Base-by-base conservation (phyloP, 345 rosid species). In the Dipteronia sinensis region DNA sequence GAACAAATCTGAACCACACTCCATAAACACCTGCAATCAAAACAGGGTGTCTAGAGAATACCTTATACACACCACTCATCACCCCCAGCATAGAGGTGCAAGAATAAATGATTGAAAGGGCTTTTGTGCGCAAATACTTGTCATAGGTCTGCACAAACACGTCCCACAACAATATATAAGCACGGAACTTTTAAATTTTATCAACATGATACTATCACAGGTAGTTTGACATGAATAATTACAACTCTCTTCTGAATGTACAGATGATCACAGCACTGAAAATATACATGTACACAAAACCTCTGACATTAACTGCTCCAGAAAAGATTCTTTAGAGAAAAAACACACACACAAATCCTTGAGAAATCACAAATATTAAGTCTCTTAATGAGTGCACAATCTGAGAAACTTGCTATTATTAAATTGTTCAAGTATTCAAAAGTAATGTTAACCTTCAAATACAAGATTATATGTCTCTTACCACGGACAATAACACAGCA, bases 11-110 rank as follows among this genome's bases (percentile, higher is more conserved):
- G 44, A 77, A 67, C 69, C 64, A 62, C 44, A 79, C 10, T 42
- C 31, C 31, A 82, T 71, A 79, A 69, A 23, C 62, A 72, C 9
- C 49, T 17, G 69, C 58, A 80, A 51, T n/a, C 20, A 78, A 68
- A 7, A 72, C 67, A 16, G 77, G 68, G 25, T 40, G 56, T 34
- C 56, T 29, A 74, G 49, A 53, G 65, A 66, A 63, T 87, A 95
- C 99, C 98, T 89, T 86, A 66, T 86, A 92, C 71, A 92, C 91
- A 85, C 92, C 97, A 84, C 92, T 90, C 94, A 95, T 89, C 65
- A 84, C 80, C 76, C 96, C 99, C 74, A 95, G 88, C 81, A 95
- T 79, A 27, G 93, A 90, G 72, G 85, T 81, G 82, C 97, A 93
- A 58, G 94, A 87, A 85, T 95, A 90, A 86, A 93, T 85, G 59